Conservation (phyloP, 768 basidiomycete species). For the Kwoniella botswanensis region DNA sequence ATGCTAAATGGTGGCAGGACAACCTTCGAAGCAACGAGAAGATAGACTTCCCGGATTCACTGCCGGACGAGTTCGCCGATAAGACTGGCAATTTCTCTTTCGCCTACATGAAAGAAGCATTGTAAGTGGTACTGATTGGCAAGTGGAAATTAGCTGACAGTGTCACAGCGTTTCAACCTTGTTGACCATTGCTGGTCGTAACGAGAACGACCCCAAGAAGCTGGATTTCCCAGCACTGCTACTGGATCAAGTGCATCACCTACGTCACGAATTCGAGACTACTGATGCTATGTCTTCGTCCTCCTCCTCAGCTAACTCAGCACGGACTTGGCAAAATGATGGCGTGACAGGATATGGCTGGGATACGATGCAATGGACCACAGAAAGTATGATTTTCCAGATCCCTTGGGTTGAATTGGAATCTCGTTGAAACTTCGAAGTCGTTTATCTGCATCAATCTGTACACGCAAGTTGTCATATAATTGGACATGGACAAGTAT, state of each 20-base stretch:
- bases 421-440: not conserved
- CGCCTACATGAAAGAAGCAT: slow-evolving; percentile 86
- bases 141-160: not conserved
- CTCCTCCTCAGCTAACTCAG: not conserved
- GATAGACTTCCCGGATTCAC: slow-evolving; percentile 70
- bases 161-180: slow-evolving; percentile 70
- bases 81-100: slow-evolving; percentile 75
- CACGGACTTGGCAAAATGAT: slow-evolving; percentile 3
- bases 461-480: too few relatives aligned
- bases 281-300: not conserved
- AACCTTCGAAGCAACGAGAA: slow-evolving; percentile 70
- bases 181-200: slow-evolving; percentile 67
- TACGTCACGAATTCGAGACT: slow-evolving; percentile 69
- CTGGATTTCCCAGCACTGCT: slow-evolving; percentile 65
- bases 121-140: slow-evolving; percentile 63
- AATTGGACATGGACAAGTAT: too few relatives aligned
- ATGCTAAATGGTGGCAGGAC: slow-evolving; percentile 78
- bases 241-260: slow-evolving; percentile 66
- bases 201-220: slow-evolving; percentile 61
- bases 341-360: slow-evolving; percentile 1
- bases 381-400: slow-evolving; percentile 4
- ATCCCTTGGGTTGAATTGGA: slow-evolving; percentile 9
- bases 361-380: not conserved
- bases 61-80: slow-evolving; percentile 68
- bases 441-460: too few relatives aligned